Evolutionary conservation across 768 basidiomycete genomes (phyloP).

Genomic region (Panus rudis): DNA sequence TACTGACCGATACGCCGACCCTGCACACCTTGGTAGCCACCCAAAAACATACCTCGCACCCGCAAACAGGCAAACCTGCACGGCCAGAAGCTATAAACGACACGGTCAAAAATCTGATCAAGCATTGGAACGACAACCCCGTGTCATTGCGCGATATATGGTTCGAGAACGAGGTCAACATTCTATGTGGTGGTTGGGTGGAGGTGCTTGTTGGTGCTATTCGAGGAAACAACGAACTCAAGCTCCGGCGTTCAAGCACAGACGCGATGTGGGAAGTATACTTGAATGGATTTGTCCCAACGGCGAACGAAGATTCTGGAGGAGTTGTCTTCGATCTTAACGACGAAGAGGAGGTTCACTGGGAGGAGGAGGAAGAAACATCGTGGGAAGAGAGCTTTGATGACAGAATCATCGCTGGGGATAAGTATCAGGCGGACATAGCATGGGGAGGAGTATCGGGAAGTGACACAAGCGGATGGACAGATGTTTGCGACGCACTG

Average conservation of each 20-base stretch:
- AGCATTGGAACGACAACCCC: slow-evolving; percentile 40
- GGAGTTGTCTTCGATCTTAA: too few species aligned
- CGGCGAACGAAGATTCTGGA: too few species aligned
- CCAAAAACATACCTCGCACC: slow-evolving; percentile 47
- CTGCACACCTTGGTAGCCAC: slow-evolving; percentile 42
- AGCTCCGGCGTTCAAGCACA: slow-evolving; percentile 12
- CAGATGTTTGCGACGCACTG: too few species aligned
- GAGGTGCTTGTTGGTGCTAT: slow-evolving; percentile 44
- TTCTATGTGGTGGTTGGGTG: slow-evolving; percentile 55
- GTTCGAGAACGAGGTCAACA: slow-evolving; percentile 38
- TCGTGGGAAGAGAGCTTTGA: too few species aligned
- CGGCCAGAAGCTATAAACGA: slow-evolving; percentile 41
- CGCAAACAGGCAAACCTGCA: slow-evolving; percentile 35
- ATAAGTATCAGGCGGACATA: too few species aligned
- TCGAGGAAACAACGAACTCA: slow-evolving; percentile 26
- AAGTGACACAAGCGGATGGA: too few species aligned
- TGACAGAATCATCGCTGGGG: too few species aligned
- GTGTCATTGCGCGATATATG: slow-evolving; percentile 38
- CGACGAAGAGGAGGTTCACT: slow-evolving; percentile 16
- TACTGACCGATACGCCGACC: slow-evolving; percentile 3
- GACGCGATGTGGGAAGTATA: slow-evolving; percentile 24
- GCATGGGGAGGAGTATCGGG: too few species aligned
- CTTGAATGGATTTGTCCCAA: slow-evolving; percentile 18
- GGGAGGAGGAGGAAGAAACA: too few species aligned
- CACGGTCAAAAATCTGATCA: slow-evolving; percentile 46